Evolutionary conservation across 2,329 filamentous ascomycete species (phyloP).

Genomic region (Fusarium sp.): DNA sequence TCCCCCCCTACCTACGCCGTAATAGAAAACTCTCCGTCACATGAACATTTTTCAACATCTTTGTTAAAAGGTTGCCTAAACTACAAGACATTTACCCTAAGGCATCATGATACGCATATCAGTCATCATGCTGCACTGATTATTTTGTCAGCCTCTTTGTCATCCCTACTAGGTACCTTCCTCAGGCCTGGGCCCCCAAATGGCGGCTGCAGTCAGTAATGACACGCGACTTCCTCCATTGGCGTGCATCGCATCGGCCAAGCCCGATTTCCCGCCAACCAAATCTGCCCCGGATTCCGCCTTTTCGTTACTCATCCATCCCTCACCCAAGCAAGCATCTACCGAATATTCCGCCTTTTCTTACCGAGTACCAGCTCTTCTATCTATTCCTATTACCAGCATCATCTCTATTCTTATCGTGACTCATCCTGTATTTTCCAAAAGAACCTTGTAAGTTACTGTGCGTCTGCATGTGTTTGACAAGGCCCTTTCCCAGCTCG

Average conservation of each 20-base stretch:
- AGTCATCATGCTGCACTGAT: conserved; percentile 3
- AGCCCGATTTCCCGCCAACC: conserved; percentile 38
- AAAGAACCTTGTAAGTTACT: conserved; percentile 10
- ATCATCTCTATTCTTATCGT: conserved; percentile 18
- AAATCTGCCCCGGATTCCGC: conserved; percentile 31
- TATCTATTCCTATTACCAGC: too few relatives aligned
- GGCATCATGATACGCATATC: conserved; percentile 16
- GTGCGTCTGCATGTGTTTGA: too few relatives aligned
- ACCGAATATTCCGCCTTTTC: neutral
- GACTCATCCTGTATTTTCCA: conserved; percentile 29
- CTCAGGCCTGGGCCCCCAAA: neutral
- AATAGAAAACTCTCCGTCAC: conserved; percentile 17
- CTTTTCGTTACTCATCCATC: conserved; percentile 6
- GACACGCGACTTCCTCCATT: conserved; percentile 40
- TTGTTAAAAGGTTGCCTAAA: conserved; percentile 33
- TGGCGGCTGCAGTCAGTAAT: conserved; percentile 29
- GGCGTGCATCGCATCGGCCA: conserved; percentile 48
- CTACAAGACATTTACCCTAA: conserved; percentile 35
- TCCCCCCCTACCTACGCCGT: conserved; percentile 5
- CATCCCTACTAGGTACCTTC: neutral
- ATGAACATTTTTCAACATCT: conserved; percentile 9
- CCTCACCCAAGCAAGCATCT: conserved; percentile 5
- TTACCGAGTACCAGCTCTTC: too few relatives aligned
- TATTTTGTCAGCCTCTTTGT: conserved; percentile 31
- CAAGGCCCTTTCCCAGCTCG: neutral